Conservation (phyloP, 2,329 filamentous ascomycete species). For the Epichloe aotearoae region DNA sequence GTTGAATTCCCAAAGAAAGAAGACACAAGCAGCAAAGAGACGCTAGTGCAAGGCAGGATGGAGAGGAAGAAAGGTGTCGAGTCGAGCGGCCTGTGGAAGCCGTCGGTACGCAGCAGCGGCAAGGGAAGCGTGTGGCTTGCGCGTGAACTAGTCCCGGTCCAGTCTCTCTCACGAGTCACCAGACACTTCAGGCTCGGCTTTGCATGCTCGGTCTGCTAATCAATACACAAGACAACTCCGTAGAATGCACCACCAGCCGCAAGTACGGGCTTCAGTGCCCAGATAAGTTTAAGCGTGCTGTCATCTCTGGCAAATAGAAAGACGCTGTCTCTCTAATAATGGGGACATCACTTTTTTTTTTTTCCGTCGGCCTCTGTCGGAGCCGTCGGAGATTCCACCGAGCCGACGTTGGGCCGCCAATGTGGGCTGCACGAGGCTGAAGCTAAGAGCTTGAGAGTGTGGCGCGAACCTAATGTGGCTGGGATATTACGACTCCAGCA, state of each 20-base stretch:
- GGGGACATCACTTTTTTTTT: not conserved
- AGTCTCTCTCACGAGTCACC: not conserved
- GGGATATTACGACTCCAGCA: not conserved
- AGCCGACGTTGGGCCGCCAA: slow-evolving; percentile 8
- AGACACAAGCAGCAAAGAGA: slow-evolving; percentile 13
- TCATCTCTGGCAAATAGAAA: too few species aligned
- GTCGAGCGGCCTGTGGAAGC: slow-evolving; percentile 5
- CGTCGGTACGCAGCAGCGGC: slow-evolving; percentile 7
- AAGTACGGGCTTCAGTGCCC: not conserved
- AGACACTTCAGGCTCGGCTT: not conserved
- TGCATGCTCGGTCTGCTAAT: not conserved
- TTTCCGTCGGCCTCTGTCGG: slow-evolving; percentile 15
- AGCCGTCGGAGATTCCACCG: slow-evolving; percentile 17
- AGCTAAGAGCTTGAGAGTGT: not conserved
- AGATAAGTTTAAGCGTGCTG: too few species aligned
- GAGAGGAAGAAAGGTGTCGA: slow-evolving; percentile 2
- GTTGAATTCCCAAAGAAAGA: slow-evolving; percentile 11
- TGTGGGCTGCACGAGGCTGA: slow-evolving; percentile 1
- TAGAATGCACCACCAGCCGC: not conserved
- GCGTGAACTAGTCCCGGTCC: not conserved
- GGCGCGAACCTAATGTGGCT: slow-evolving; percentile 5
- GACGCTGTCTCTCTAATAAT: too few species aligned
- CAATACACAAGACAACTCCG: too few species aligned
- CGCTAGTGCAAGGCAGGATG: slow-evolving; percentile 8
- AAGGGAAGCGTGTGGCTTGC: slow-evolving; percentile 4